Base-by-base conservation (phyloP, 768 basidiomycete genomes). In the Lentinula aciculospora region DNA sequence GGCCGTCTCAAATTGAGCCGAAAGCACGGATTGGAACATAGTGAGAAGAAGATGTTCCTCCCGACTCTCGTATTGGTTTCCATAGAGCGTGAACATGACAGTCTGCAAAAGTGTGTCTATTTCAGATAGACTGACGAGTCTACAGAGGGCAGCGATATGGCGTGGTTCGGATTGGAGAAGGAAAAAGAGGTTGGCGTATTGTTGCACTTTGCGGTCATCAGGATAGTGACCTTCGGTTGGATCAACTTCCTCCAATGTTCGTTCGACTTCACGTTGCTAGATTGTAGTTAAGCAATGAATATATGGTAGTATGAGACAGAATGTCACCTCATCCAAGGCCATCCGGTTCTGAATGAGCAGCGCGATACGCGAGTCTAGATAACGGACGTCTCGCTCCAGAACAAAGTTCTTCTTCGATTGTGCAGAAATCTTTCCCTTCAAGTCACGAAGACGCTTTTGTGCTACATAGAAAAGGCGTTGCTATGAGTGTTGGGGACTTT, bases 371-470 rank as follows among this genome's bases (percentile, higher is more conserved):
- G 92, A 92, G 76, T 99, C 97, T 42, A 99, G 85, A 71, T 98
- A 99, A 51, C 97, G 89, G 32, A 99, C 97, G 71, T 99, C 97
- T 45, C 97, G 88, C 71, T 99, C 97, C 10, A 99, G 83, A 39
- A 99, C 97, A 66, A 99, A 99, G 76, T 99, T 99, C 85, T 98
- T 98, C 82, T 99, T 99, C 56, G 93, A 95, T 74, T 98, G 97
- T 0, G 94, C 90, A 13, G 97, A 98, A 60, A 99, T 99, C 68
- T 94, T 91, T 27, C 88, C 84, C 76, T 99, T 99, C 62, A 99
- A 81, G 65, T 99, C 97, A 29, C 97, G 82, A 29, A 99, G 77
- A 47, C 96, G 93, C 73, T 96, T 98, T 78, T 99, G 97, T 49
- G 97, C 97, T 94, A 68, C 44, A 50, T 53, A 19, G 8, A 57